These are phyloP conservation scores for Clavispora phyllophila DNA, from an alignment of 805 yeast genomes.

Conservation along the genomic window DNA sequence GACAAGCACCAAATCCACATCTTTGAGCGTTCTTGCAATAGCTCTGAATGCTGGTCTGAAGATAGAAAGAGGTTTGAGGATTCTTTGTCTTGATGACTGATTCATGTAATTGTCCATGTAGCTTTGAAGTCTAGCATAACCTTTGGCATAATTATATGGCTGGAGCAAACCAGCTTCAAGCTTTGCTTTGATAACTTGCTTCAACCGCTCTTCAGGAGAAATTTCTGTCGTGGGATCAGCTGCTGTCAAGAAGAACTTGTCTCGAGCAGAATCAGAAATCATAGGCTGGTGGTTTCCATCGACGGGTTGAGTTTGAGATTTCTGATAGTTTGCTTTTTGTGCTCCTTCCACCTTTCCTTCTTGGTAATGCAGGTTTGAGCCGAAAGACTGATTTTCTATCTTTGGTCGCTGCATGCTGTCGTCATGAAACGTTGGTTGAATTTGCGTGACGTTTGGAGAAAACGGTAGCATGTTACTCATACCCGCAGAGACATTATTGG, in stretches of 20 bases:
- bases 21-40: slow-evolving; percentile 83
- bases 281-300: slow-evolving; percentile 30
- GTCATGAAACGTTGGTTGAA: not conserved
- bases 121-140: slow-evolving; percentile 81
- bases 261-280: slow-evolving; percentile 75
- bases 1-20: slow-evolving; percentile 84
- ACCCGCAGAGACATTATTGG: slow-evolving; percentile 2
- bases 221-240: slow-evolving; percentile 95
- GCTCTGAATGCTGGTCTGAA: slow-evolving; percentile 93
- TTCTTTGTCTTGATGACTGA: slow-evolving; percentile 73
- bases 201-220: slow-evolving; percentile 88
- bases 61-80: slow-evolving; percentile 75
- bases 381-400: not conserved
- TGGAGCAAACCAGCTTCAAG: slow-evolving; percentile 87
- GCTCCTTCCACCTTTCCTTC: slow-evolving; percentile 13
- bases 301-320: not conserved
- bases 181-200: slow-evolving; percentile 91
- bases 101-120: slow-evolving; percentile 95
- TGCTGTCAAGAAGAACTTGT: slow-evolving; percentile 90
- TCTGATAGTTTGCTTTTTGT: slow-evolving; percentile 1
- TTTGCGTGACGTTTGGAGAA: slow-evolving; percentile 19
- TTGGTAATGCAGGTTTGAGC: not conserved
- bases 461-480: slow-evolving; percentile 22
- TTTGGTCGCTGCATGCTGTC: not conserved
- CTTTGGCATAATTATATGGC: slow-evolving; percentile 91